These are phyloP conservation scores for Carex sylvatica DNA, from an alignment of 202 grass and related monocot genomes.

Conservation along the genomic window DNA sequence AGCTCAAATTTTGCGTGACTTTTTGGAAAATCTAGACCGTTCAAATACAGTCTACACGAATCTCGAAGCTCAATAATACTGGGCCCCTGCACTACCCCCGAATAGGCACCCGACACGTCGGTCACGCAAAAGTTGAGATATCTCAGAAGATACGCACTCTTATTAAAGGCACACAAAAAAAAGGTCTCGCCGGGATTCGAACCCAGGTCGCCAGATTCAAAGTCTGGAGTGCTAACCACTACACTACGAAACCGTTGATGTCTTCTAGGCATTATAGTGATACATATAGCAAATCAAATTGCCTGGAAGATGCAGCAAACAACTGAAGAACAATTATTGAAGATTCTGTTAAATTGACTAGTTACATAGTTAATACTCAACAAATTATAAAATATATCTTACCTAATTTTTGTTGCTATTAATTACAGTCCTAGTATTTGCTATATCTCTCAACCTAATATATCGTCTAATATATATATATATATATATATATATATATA, in stretches of 20 bases:
- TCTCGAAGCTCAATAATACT: too few species aligned
- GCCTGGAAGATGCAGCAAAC: not conserved
- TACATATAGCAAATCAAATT: too few species aligned
- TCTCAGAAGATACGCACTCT: too few species aligned
- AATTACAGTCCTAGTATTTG: not conserved
- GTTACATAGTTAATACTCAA: not conserved
- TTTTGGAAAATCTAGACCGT: too few species aligned
- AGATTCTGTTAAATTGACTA: not conserved
- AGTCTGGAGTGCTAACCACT: constrained; percentile 99
- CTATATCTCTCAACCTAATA: not conserved
- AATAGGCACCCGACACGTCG: too few species aligned
- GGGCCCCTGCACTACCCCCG: too few species aligned
- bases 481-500: not conserved
- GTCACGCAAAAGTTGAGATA: too few species aligned
- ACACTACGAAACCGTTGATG: constrained; percentile 44
- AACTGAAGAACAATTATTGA: not conserved
- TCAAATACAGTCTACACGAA: too few species aligned
- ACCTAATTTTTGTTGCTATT: not conserved
- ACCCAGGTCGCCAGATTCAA: constrained; percentile 99
- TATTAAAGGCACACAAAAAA: too few species aligned
- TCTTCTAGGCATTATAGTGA: fast-evolving
- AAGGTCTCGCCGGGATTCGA: constrained; percentile 82
- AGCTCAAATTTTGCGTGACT: too few species aligned
- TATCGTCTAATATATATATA: not conserved
- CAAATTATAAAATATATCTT: not conserved